Base-by-base conservation (phyloP, 352 stramenopile genomes). In the Phytophthora niederhauseri region DNA sequence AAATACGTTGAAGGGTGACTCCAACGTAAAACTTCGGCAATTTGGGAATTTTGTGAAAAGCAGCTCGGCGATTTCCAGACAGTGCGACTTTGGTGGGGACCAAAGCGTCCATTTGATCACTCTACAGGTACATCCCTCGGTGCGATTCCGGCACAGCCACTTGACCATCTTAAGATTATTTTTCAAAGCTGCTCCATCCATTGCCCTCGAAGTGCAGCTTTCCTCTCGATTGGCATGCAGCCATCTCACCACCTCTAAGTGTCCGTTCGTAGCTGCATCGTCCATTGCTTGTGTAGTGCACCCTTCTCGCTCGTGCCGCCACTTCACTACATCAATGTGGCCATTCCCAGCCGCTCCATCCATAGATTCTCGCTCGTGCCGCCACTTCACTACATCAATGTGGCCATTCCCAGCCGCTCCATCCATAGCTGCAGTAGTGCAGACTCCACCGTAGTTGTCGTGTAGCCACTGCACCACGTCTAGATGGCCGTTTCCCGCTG, bases 191-290 rank as follows among this genome's bases (percentile, higher is more conserved):
- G 62, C 53, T 19, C 7, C 24, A 11, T 61, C 41, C 26, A 68
- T 62, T 24, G 50, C 36, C 0, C 22, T 26, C 15, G n/a, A 34
- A 17, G 61, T 48, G 11, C 52, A 68, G 4, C 61, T 26, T n/a
- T 68, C 50, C 12, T 26, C 26, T 54, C 61, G 61, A 62, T 62
- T 49, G 14, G 11, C 31, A 22, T 68, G 61, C 17, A 57, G 6
- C 28, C 61, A 61, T 12, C 49, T 62, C 9, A 68, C 61, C 4
- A 61, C 20, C 11, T 68, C 61, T 19, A 56, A 52, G 48, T 62
- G 52, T 15, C 52, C 51, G 2, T 57, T 62, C 2, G 2, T 34
- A 17, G 41, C 43, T 4, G 60, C 22, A 8, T 26, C 15, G 48
- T 66, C 41, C 50, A 67, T 68, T 24, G 61, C 61, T 12, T 2